phyloP scores from a whole-genome alignment of 2,329 filamentous ascomycete species.

The Colletotrichum gloeosporioides region DNA sequence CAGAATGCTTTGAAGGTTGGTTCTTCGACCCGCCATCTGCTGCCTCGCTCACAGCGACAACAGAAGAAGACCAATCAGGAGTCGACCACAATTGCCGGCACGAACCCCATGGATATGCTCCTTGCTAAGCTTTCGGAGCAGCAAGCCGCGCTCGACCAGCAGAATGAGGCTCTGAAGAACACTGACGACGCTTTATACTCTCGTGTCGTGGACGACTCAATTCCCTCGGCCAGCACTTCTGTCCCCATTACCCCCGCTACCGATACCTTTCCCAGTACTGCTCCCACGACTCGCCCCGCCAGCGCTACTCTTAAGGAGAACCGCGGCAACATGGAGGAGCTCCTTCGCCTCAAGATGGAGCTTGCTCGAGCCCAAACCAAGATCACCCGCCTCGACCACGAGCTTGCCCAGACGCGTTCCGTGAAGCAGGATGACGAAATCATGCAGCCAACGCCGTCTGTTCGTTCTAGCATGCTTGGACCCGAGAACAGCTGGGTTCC shows the following conservation, averaged over 20 bases:
- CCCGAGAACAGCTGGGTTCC: conserved; percentile 56
- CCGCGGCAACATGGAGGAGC: conserved; percentile 56
- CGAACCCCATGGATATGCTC: conserved; percentile 72
- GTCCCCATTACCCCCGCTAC: conserved; percentile 67
- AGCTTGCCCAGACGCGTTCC: conserved; percentile 70
- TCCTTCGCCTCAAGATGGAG: conserved; percentile 72
- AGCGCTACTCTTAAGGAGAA: conserved; percentile 54
- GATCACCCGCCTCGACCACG: conserved; percentile 74
- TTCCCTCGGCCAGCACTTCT: conserved; percentile 57
- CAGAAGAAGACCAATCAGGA: conserved; percentile 56
- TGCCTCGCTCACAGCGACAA: conserved; percentile 36
- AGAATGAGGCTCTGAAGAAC: conserved; percentile 58
- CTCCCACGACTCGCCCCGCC: conserved; percentile 56
- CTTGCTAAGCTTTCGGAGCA: conserved; percentile 78
- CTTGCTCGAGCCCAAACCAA: conserved; percentile 73
- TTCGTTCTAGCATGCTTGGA: neutral
- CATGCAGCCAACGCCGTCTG: neutral
- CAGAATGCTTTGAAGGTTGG: conserved; percentile 59
- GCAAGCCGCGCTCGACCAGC: conserved; percentile 62
- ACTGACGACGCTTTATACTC: conserved; percentile 43
- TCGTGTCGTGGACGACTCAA: conserved; percentile 47
- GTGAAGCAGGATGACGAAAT: conserved; percentile 55
- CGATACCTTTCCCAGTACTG: conserved; percentile 55
- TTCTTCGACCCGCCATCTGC: neutral
- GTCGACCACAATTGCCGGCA: conserved; percentile 36